phyloP scores from a whole-genome alignment of 441 rosid species.

The Mallotus repandus region DNA sequence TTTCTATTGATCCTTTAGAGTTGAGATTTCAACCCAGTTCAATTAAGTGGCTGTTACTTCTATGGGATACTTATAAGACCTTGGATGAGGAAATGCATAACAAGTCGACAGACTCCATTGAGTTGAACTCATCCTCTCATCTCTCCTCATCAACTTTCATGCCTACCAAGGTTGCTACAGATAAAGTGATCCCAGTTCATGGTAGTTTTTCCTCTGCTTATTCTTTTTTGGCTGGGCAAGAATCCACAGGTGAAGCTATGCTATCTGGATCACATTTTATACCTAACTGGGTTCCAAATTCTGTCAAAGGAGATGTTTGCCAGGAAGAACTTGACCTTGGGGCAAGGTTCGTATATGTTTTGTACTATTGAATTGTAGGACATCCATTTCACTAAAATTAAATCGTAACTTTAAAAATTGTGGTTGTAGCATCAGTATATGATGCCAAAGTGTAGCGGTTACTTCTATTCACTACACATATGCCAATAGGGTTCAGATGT shows the following conservation, averaged over 20 bases:
- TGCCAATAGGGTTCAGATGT: background rate
- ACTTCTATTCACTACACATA: background rate
- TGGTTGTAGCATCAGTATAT: background rate
- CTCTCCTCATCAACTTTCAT: constrained; percentile 35
- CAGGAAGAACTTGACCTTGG: constrained; percentile 71
- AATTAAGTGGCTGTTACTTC: constrained; percentile 63
- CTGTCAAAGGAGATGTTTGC: constrained; percentile 33
- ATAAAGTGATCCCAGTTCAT: constrained; percentile 23
- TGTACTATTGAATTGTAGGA: background rate
- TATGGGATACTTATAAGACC: constrained; percentile 55
- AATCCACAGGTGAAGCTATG: constrained; percentile 42
- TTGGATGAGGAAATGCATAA: constrained; percentile 33
- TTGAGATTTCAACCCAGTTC: constrained; percentile 68
- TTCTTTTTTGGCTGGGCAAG: constrained; percentile 45
- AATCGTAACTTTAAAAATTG: background rate
- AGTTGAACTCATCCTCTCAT: constrained; percentile 42
- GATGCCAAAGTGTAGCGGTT: background rate
- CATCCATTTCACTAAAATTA: background rate
- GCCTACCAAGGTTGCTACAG: constrained; percentile 27
- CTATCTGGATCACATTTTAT: constrained; percentile 66
- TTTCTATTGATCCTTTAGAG: constrained; percentile 77
- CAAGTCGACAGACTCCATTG: constrained; percentile 46
- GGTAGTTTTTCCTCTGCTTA: constrained; percentile 35
- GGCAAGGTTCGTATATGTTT: constrained; percentile 64
- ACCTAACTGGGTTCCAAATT: constrained; percentile 82